Conservation (phyloP, 2,329 filamentous ascomycete species). For the Orbilia oligospora region DNA sequence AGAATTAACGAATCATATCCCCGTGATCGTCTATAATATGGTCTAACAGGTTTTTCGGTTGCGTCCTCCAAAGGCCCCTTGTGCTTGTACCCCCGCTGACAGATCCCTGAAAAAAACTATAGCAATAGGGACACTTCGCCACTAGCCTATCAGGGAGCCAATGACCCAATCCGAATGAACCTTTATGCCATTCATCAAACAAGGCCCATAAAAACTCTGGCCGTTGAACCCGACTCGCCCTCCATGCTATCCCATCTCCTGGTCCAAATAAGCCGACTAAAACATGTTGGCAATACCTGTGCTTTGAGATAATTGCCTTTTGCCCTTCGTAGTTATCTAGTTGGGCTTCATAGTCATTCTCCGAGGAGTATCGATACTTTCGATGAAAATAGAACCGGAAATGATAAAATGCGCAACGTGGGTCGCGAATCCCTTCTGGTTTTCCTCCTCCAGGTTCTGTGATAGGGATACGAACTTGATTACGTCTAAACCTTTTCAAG, state of each 20-base stretch:
- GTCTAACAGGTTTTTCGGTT: conserved; percentile 12
- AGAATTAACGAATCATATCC: background rate
- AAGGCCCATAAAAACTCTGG: conserved; percentile 22
- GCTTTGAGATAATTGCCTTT: conserved; percentile 1
- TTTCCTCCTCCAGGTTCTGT: background rate
- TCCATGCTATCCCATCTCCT: conserved; percentile 20
- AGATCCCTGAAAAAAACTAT: background rate
- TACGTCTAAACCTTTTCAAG: background rate
- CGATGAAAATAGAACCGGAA: conserved; percentile 7
- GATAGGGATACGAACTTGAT: background rate
- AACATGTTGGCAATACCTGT: conserved; percentile 27
- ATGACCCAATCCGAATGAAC: conserved; percentile 7
- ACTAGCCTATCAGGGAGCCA: conserved; percentile 13
- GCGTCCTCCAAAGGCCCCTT: background rate
- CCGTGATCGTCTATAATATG: conserved; percentile 18
- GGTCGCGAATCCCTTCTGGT: background rate
- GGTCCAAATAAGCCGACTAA: conserved; percentile 11
- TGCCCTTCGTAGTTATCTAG: conserved; percentile 3
- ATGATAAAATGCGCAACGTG: background rate
- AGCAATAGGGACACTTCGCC: conserved; percentile 31
- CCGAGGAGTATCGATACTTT: background rate
- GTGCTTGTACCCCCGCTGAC: conserved; percentile 7
- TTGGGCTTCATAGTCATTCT: background rate
- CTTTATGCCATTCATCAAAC: conserved; percentile 24
- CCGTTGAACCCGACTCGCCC: background rate